Evolutionary conservation across 2,329 filamentous ascomycete genomes (phyloP), one percentile per base, ranked within the genome.

Genomic region (Neonectria magnoliae): DNA sequence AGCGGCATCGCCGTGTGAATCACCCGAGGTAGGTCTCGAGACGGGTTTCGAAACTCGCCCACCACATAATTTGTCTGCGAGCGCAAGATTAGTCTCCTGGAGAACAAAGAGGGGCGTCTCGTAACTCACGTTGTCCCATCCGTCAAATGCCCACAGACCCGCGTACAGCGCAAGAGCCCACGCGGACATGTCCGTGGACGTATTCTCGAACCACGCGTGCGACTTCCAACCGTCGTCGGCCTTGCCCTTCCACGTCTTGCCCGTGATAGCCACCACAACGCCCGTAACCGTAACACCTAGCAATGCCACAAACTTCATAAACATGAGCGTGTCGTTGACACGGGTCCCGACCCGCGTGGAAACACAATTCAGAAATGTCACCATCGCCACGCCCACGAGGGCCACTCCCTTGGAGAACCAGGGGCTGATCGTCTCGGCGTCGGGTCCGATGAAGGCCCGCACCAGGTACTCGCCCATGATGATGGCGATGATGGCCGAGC

Each of bases 401-500:
- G 94, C 96, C 33, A 98, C 92, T 2, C 85, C 87, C 82, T 98
- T 99, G 83, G 93, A 94, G 75, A 98, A 87, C 94, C 95, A 98
- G 2, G 90, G 88, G 75, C 88, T 96, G 60, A 94, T 87, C 25
- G 89, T 89, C 73, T 92, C 90, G 2, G 92, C 92, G 62, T 97
- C 93, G n/a, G 94, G 90, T 9, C 94, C 94, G 63, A 97, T 91
- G 47, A 92, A 86, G 14, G 94, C 94, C 51, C 94, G 87, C 57
- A 98, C 93, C n/a, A 97, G 83, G 76, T 99, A 99, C 80, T 99
- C 96, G 47, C 96, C 96, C 84, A 98, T 98, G 75, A 99, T 98
- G 71, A 99, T 98, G 69, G 95, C 88, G 69, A 99, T 93, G 76
- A 99, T 99, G 66, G 96, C 96, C 10, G 94, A 91, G 42, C 93